A percentile compares a stretch with the other conserved stretches of the same genome.
Evolutionary conservation across 2,329 filamentous ascomycete genomes (phyloP).

Genomic region (Pyrenophora graminea): DNA sequence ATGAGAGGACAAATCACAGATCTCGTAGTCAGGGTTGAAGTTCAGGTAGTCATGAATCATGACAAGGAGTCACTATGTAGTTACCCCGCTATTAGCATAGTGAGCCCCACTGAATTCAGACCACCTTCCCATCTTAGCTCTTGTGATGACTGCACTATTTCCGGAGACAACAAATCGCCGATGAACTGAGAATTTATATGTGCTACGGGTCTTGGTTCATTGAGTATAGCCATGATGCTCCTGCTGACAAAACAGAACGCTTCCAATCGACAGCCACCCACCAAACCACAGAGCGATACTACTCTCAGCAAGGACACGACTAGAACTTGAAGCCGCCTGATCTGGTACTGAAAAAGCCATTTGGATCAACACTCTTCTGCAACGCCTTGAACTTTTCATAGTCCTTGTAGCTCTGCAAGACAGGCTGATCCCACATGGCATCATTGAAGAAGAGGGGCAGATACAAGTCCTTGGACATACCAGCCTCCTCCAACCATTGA

Average conservation of each 20-base stretch:
- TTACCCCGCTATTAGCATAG: constrained; percentile 19
- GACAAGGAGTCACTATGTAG: constrained; percentile 4
- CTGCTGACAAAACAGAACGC: too few species aligned
- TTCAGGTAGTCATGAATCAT: neutral
- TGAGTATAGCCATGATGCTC: neutral
- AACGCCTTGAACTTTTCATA: constrained; percentile 26
- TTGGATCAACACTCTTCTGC: constrained; percentile 26
- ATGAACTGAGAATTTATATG: neutral
- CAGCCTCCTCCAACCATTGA: constrained; percentile 28
- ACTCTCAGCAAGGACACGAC: neutral
- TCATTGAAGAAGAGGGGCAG: constrained; percentile 33
- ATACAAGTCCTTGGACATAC: constrained; percentile 20
- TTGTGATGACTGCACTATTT: neutral
- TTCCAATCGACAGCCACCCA: too few species aligned
- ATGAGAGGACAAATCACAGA: neutral
- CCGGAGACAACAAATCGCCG: too few species aligned
- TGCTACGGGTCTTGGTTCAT: neutral
- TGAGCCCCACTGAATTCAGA: constrained; percentile 7
- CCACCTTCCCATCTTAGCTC: constrained; percentile 9
- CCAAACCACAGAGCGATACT: too few species aligned
- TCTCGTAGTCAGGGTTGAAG: too few species aligned
- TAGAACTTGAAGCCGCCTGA: constrained; percentile 30
- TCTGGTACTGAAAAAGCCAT: constrained; percentile 27
- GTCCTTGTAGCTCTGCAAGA: constrained; percentile 24
- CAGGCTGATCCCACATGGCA: constrained; percentile 28